These are phyloP conservation scores for Phycomyces nitens DNA, from an alignment of 192 early-diverging fungal species.

Conservation along the genomic window DNA sequence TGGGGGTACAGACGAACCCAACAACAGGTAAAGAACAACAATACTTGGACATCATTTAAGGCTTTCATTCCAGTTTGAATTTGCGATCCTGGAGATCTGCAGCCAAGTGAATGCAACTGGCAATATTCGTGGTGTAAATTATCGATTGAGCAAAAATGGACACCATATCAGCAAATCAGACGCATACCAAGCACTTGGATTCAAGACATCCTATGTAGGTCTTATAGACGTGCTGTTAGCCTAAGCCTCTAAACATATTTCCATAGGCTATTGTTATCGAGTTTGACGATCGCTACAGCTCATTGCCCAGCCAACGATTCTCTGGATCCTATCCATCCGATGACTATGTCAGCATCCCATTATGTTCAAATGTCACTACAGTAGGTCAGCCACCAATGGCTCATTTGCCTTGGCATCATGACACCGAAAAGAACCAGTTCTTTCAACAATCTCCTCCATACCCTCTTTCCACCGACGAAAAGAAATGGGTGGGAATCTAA, in stretches of 20 bases:
- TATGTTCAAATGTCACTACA: constrained; percentile 7
- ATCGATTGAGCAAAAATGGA: constrained; percentile 18
- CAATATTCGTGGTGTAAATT: constrained; percentile 21
- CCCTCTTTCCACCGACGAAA: too few relatives aligned
- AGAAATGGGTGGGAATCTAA: too few relatives aligned
- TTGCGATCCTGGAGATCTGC: constrained; percentile 6
- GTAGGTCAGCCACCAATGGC: not conserved
- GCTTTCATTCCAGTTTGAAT: constrained; percentile 33
- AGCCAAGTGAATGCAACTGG: constrained; percentile 19
- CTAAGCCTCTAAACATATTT: too few relatives aligned
- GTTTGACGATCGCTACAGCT: constrained; percentile 31
- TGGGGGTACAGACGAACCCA: constrained; percentile 1
- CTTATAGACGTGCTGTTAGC: too few relatives aligned
- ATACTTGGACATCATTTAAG: too few relatives aligned
- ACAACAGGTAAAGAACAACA: not conserved
- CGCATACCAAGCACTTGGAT: constrained; percentile 1
- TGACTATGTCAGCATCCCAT: constrained; percentile 29
- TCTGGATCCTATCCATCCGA: constrained; percentile 16
- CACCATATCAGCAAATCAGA: constrained; percentile 2
- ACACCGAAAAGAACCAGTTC: not conserved
- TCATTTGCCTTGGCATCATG: not conserved
- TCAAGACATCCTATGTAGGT: constrained; percentile 22
- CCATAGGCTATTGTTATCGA: constrained; percentile 21
- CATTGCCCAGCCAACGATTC: constrained; percentile 11
- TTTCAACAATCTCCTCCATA: not conserved